Base-by-base conservation (phyloP, 768 basidiomycete species). In the Multifurca ochricompacta region DNA sequence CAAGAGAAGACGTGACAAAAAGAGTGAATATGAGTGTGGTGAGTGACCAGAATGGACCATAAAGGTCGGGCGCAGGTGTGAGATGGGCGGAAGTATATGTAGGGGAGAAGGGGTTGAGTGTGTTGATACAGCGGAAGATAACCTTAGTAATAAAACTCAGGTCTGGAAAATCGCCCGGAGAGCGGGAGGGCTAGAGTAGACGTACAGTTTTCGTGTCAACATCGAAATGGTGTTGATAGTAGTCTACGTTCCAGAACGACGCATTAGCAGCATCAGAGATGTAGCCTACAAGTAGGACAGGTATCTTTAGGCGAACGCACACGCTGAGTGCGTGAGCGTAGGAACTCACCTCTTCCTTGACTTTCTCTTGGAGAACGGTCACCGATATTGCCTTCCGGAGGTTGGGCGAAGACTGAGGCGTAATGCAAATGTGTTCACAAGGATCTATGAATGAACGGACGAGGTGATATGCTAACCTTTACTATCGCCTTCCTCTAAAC, bases 21-120 rank as follows among this genome's bases (percentile, higher is more conserved):
- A 97, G 82, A 0, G 85, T 77, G 66, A 98, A 91, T 40, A 96
- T 86, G 58, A 99, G 81, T 1, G 95, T 98, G 1, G 93, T 95
- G 34, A 96, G 78, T 0, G 94, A 91, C 95, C 95, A 99, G 74
- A 99, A 97, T 1, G 95, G 93, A 0, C 94, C 94, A 66, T 89
- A 87, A 36, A 90, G 78, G 66, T 90, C 87, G 14, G 75, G 66
- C 37, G 83, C 75, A 39, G 85, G 85, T 49, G 74, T 77, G 31
- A 85, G 75, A 55, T 84, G 79, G 11, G 77, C 76, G 4, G 82
- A n/a, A 47, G 81, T 74, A 64, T 81, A 90, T 39, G 78, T 76
- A 3, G 80, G 70, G 28, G 82, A 77, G 27, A 77, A 76, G n/a
- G 87, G 87, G n/a, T 87, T 78, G 50, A 91, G 71, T 0, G 89